phyloP scores from a whole-genome alignment of 129 eudicot species.

The Dittrichia graveolens region DNA sequence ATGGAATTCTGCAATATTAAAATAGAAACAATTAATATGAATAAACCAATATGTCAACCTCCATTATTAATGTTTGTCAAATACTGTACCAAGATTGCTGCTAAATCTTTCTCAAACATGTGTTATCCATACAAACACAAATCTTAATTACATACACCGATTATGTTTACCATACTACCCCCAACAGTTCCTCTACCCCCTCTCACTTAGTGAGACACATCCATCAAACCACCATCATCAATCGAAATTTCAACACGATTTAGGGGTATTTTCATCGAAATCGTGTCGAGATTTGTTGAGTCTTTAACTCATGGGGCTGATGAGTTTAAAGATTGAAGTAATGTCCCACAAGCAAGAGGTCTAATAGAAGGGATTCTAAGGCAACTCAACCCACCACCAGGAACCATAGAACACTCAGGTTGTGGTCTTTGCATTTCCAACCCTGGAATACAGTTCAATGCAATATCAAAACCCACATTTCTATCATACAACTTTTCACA shows the following conservation, averaged over 20 bases:
- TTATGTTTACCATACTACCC: constrained; percentile 35
- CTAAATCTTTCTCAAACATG: constrained; percentile 35
- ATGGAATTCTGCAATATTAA: constrained; percentile 8
- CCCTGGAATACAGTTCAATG: constrained; percentile 88
- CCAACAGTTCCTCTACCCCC: constrained; percentile 12
- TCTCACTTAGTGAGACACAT: constrained; percentile 39
- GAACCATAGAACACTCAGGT: constrained; percentile 69
- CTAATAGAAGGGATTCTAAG: constrained; percentile 65
- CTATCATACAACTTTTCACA: constrained; percentile 56
- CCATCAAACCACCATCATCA: constrained; percentile 13
- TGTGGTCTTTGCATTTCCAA: constrained; percentile 75
- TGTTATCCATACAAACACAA: constrained; percentile 44
- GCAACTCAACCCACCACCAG: constrained; percentile 67
- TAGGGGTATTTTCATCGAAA: not conserved
- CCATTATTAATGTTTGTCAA: constrained; percentile 31
- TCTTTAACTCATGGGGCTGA: constrained; percentile 41
- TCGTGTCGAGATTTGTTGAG: not conserved
- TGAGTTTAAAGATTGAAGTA: constrained; percentile 43
- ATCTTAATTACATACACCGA: constrained; percentile 32
- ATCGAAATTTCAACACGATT: constrained; percentile 10
- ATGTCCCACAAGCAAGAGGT: constrained; percentile 77
- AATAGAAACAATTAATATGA: constrained; percentile 7
- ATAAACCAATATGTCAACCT: constrained; percentile 36
- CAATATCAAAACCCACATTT: constrained; percentile 80
- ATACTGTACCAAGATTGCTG: constrained; percentile 37